A percentile compares a stretch with the other conserved stretches of the same genome.
These are phyloP conservation scores for Gonium pectorale DNA, from an alignment of 139 green algal species.

Conservation along the genomic window DNA sequence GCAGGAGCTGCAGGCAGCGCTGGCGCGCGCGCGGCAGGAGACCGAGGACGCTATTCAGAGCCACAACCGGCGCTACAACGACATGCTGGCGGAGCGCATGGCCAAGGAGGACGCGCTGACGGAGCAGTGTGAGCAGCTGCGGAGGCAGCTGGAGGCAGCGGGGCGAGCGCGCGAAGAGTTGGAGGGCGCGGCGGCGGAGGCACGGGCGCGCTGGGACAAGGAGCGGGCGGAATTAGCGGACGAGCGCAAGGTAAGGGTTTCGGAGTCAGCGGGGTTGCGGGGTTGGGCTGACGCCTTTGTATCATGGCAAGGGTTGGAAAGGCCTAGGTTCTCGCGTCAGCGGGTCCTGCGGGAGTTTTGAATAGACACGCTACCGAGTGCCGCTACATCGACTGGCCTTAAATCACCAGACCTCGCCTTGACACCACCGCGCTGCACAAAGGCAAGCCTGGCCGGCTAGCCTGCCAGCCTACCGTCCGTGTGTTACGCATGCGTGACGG, in stretches of 20 bases:
- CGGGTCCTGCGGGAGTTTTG: too few species aligned
- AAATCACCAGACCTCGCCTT: too few species aligned
- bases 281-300: too few species aligned
- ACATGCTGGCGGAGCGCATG: slow-evolving; percentile 73
- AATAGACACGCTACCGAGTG: too few species aligned
- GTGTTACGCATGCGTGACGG: too few species aligned
- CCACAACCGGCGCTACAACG: slow-evolving; percentile 71
- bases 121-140: slow-evolving; percentile 37
- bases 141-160: slow-evolving; percentile 39
- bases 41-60: slow-evolving; percentile 67
- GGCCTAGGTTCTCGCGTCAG: too few species aligned
- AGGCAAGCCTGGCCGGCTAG: too few species aligned
- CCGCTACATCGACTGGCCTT: not conserved
- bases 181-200: slow-evolving; percentile 1
- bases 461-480: too few species aligned
- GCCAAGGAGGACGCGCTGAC: slow-evolving; percentile 45
- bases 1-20: slow-evolving; percentile 49
- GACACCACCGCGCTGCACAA: too few species aligned
- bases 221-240: slow-evolving; percentile 31
- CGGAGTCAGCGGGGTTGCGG: too few species aligned
- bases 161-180: not conserved
- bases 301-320: too few species aligned
- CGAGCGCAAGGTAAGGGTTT: slow-evolving; percentile 12
- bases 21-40: slow-evolving; percentile 57
- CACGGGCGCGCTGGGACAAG: slow-evolving; percentile 35